These are phyloP conservation scores for Dictyostelium brefeldianum DNA, from an alignment of 78 protist species.

Conservation along the genomic window DNA sequence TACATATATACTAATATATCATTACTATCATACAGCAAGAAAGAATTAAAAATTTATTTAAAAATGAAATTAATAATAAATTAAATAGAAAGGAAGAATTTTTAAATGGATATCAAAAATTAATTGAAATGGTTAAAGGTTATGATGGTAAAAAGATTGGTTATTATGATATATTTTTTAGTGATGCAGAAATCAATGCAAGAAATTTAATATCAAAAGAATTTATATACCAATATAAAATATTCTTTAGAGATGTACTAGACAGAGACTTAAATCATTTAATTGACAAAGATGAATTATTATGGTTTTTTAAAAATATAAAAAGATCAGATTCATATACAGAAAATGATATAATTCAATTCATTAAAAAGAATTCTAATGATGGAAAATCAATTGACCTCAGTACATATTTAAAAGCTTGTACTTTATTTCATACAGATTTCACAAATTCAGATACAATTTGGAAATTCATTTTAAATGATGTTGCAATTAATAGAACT, in stretches of 20 bases:
- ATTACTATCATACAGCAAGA: neutral
- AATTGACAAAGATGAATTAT: neutral
- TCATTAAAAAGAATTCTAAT: neutral
- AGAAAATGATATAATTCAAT: neutral
- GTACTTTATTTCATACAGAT: neutral
- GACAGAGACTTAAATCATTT: neutral
- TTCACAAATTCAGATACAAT: neutral
- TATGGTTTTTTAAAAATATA: neutral
- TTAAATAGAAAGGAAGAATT: neutral
- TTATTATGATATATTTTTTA: neutral
- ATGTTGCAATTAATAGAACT: slow-evolving; percentile 6
- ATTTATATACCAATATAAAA: neutral
- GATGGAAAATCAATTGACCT: neutral
- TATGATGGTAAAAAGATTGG: neutral
- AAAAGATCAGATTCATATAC: neutral
- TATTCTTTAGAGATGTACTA: neutral
- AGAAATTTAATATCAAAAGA: neutral
- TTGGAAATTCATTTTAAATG: slow-evolving; percentile 8
- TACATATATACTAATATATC: no score
- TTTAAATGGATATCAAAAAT: neutral
- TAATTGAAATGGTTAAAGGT: neutral
- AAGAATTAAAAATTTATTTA: neutral
- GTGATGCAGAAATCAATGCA: neutral
- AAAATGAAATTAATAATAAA: slow-evolving; percentile 12
- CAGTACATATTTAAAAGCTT: neutral